Evolutionary conservation across 805 yeast genomes (phyloP), one percentile per base, ranked within the genome.

Genomic region (Zygotorulaspora florentina): DNA sequence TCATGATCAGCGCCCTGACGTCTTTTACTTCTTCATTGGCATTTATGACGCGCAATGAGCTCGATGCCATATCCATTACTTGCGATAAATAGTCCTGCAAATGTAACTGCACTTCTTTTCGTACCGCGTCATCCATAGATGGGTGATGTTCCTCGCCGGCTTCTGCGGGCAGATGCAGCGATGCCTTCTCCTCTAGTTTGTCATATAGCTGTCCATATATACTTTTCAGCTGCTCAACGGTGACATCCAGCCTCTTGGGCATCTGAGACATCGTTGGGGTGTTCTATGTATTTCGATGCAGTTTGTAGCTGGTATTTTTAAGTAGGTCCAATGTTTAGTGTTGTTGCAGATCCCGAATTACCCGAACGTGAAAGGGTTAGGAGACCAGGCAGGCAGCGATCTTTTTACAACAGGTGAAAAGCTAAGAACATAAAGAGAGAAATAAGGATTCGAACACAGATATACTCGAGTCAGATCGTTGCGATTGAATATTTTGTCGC

Each of bases 21-120:
- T 69, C 42, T 35, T 56, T 44, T 12, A 55, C 53, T 10, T 50
- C 61, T 4, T 67, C 54, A 35, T 72, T 73, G 25, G 56, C 58
- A 5, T 86, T 90, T 56, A 80, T 84, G 12, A 87, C 71, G 1
- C 75, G 69, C 50, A 87, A 51, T 8, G 82, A 78, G 47, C 72
- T 67, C 39, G 75, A 73, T 9, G 81, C 73, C 69, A 74, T 63
- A 35, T 82, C 87, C 58, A 86, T 48, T 8, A 55, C 54, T n/a
- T 53, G 52, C 11, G 50, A 30, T 27, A 62, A 36, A 43, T 51
- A 61, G 23, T 52, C 50, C 27, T 62, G 63, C 38, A 61, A 35
- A 18, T 54, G 51, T 27, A 59, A 20, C 16, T 55, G 52, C 3
- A 61, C 58, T 40, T 59, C 62, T 27, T 57, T 43, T 17, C 48